Percentiles rank a stretch among this genome's conserved stretches.
phyloP scores from a whole-genome alignment of 2,329 filamentous ascomycete species.

The Canariomyces notabilis region DNA sequence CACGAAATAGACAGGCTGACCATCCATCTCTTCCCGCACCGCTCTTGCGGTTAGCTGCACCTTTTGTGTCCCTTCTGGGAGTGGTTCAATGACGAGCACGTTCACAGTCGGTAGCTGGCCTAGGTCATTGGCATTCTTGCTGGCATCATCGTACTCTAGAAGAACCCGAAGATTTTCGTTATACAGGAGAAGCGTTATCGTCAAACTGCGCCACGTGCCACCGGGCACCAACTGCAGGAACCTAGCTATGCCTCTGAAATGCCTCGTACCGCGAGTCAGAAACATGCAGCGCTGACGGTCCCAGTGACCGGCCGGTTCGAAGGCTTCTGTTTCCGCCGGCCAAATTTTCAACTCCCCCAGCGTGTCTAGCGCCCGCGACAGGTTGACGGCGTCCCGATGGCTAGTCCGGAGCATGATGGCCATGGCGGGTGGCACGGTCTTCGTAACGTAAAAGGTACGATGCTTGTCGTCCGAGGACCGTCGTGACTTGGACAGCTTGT shows the following conservation, averaged over 20 bases:
- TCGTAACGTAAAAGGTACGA: constrained; percentile 12
- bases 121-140: too few relatives aligned
- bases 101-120: too few relatives aligned
- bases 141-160: background rate
- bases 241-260: too few relatives aligned
- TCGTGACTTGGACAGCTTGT: background rate
- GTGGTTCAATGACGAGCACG: too few relatives aligned
- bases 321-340: background rate
- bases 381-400: constrained; percentile 10
- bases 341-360: background rate
- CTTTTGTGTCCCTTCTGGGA: too few relatives aligned
- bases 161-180: too few relatives aligned
- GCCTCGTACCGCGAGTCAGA: constrained; percentile 11
- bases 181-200: too few relatives aligned
- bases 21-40: background rate
- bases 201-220: too few relatives aligned
- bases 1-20: background rate
- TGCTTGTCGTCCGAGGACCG: constrained; percentile 3
- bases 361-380: constrained; percentile 1
- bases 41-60: background rate
- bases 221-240: too few relatives aligned
- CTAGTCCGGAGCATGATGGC: constrained; percentile 10
- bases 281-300: constrained; percentile 12
- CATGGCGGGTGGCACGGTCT: constrained; percentile 10
- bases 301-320: constrained; percentile 14